Evolutionary conservation across 805 yeast genomes (phyloP).

Genomic region (Schizosaccharomyces cryophilus): DNA sequence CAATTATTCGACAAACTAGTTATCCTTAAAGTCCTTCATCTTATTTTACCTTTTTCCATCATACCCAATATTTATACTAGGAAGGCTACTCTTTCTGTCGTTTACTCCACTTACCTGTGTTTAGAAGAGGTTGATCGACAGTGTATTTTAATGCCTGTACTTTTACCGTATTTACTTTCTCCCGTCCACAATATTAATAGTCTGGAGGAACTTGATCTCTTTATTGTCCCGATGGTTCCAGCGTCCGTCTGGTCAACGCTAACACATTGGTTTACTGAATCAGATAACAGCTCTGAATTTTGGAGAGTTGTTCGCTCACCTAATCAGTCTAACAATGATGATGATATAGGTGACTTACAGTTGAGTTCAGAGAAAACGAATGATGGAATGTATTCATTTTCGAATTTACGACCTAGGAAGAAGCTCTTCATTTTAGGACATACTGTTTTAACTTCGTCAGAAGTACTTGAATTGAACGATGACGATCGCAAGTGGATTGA

Average conservation of each 20-base stretch:
- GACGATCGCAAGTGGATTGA: slow-evolving; percentile 29
- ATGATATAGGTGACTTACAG: too few relatives aligned
- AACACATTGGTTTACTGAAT: neutral
- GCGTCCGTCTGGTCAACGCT: neutral
- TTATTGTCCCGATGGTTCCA: neutral
- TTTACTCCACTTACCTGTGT: slow-evolving; percentile 36
- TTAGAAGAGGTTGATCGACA: slow-evolving; percentile 54
- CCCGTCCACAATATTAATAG: neutral
- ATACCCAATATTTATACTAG: slow-evolving; percentile 81
- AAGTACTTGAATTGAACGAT: neutral
- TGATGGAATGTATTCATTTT: too few relatives aligned
- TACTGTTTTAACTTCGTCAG: neutral
- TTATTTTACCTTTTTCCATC: slow-evolving; percentile 31
- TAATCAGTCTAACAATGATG: too few relatives aligned
- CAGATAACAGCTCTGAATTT: neutral
- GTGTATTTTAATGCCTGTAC: slow-evolving; percentile 60
- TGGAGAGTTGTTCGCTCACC: neutral
- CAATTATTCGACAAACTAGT: slow-evolving; percentile 29
- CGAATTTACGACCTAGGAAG: neutral
- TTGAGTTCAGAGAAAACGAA: too few relatives aligned
- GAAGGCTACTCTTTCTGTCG: slow-evolving; percentile 26
- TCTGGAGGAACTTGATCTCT: neutral
- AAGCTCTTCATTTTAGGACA: neutral
- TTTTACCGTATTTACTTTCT: slow-evolving; percentile 30
- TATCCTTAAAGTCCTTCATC: slow-evolving; percentile 30